Evolutionary conservation across 2,329 filamentous ascomycete species (phyloP), one percentile per base, ranked within the genome.

Genomic region (Alternaria triticimaculans): DNA sequence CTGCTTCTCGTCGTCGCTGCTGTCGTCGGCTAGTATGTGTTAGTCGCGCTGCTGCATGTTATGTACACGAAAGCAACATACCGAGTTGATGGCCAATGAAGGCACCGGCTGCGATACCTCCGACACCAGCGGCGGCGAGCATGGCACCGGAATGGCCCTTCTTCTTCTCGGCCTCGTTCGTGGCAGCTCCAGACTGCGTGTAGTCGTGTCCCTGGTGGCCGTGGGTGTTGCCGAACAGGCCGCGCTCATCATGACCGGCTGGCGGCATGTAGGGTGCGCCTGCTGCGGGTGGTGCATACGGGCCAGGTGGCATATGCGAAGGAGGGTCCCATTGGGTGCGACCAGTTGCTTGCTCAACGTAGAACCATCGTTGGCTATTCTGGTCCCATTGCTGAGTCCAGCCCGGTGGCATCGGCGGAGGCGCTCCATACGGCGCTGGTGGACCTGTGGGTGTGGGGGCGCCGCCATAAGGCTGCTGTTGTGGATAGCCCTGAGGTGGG

Each of bases 351-450:
- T 87, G 81, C 76, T 91, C 88, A 60, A 88, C 83, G 72, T 89
- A 92, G 80, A 87, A 91, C 82, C 87, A 90, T 59, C 87, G 86
- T 73, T 89, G 86, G 63, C 84, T 81, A 62, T 82, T 83, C 61
- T 87, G 84, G 68, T 92, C 89, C 79, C 86, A 92, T 76, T 90
- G 86, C 23, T 88, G 82, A 26, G 82, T 80, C 89, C 89, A 92
- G 68, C 89, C 89, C 7, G 76, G 76, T 2, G 77, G 77, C 73
- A 54, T 83, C 73, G 23, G 89, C 84, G 67, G 90, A 81, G 64
- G 86, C 81, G 23, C 89, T 85, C 80, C 75, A 62, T 72, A 78
- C 59, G 72, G 72, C 6, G 73, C 73, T 8, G 76, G 76, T 44
- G 75, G 76, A 6, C 76, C 75, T 33, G 73, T 67, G 14, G 74